Conservation (phyloP, 768 basidiomycete species). For the Cytidiella melzeri region DNA sequence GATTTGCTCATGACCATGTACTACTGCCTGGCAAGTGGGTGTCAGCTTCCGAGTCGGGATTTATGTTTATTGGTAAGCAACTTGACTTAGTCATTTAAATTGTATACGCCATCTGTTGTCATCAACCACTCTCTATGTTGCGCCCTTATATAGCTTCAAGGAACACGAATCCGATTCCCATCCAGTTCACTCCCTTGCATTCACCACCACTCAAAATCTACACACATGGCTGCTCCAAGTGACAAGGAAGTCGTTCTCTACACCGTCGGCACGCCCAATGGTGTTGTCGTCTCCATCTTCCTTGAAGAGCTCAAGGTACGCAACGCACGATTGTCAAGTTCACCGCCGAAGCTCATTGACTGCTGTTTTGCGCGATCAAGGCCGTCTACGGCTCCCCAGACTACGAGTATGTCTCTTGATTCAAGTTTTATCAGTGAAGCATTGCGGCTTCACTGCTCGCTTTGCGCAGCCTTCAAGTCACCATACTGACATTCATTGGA, state of each 20-base stretch:
- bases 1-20: too few relatives aligned
- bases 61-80: too few relatives aligned
- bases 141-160: too few relatives aligned
- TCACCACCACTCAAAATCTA: background rate
- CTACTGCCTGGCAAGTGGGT: too few relatives aligned
- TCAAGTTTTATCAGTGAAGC: too few relatives aligned
- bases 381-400: slow-evolving; percentile 24
- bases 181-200: background rate
- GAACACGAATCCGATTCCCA: too few relatives aligned
- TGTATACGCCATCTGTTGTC: too few relatives aligned
- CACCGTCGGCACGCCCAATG: slow-evolving; percentile 38
- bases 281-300: slow-evolving; percentile 35
- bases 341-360: background rate
- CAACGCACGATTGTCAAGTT: background rate
- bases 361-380: background rate
- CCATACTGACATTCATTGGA: background rate
- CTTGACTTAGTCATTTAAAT: too few relatives aligned
- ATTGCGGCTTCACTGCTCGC: too few relatives aligned
- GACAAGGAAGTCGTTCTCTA: background rate
- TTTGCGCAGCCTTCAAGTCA: background rate
- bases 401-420: slow-evolving; percentile 27
- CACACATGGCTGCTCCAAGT: background rate
- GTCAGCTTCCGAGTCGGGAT: too few relatives aligned
- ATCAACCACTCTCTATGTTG: too few relatives aligned
- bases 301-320: slow-evolving; percentile 43